Evolutionary conservation across 208 protist genomes (phyloP).

Genomic region (Trypanosoma rangeli): DNA sequence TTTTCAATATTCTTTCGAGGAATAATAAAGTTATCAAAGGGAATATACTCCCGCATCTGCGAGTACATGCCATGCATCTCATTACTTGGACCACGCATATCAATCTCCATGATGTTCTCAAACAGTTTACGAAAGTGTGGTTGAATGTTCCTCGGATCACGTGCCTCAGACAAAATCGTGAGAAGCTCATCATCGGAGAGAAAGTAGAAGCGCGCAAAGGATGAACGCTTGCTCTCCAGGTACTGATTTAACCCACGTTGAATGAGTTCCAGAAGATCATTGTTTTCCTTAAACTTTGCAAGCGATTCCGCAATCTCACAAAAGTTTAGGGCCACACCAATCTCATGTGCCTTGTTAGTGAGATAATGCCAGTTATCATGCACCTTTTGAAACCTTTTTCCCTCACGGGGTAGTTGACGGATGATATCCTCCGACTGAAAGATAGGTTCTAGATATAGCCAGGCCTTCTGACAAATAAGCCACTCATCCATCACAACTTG

Average conservation of each 20-base stretch:
- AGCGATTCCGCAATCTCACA: slow-evolving; percentile 86
- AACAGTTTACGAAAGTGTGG: slow-evolving; percentile 97
- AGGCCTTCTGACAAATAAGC: slow-evolving; percentile 93
- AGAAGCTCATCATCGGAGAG: slow-evolving; percentile 93
- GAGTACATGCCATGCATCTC: slow-evolving; percentile 96
- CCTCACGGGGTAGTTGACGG: slow-evolving; percentile 93
- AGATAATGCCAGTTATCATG: slow-evolving; percentile 95
- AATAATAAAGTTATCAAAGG: slow-evolving; percentile 91
- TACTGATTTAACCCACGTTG: slow-evolving; percentile 97
- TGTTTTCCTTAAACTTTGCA: slow-evolving; percentile 90
- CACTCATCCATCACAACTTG: slow-evolving; percentile 95
- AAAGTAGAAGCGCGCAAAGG: slow-evolving; percentile 95
- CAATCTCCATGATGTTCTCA: slow-evolving; percentile 94
- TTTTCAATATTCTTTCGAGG: slow-evolving; percentile 96
- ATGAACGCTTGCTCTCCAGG: slow-evolving; percentile 94
- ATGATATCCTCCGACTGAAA: slow-evolving; percentile 97
- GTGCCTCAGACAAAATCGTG: slow-evolving; percentile 95
- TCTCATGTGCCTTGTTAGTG: slow-evolving; percentile 80
- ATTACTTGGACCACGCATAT: slow-evolving; percentile 87
- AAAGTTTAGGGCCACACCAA: slow-evolving; percentile 82
- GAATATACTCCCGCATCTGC: slow-evolving; percentile 94
- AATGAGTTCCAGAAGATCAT: slow-evolving; percentile 95
- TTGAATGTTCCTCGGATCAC: slow-evolving; percentile 94
- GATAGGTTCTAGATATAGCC: slow-evolving; percentile 97
- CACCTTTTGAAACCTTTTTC: slow-evolving; percentile 92